phyloP scores from a whole-genome alignment of 2,329 filamentous ascomycete species.

The Dactylella cylindrospora region DNA sequence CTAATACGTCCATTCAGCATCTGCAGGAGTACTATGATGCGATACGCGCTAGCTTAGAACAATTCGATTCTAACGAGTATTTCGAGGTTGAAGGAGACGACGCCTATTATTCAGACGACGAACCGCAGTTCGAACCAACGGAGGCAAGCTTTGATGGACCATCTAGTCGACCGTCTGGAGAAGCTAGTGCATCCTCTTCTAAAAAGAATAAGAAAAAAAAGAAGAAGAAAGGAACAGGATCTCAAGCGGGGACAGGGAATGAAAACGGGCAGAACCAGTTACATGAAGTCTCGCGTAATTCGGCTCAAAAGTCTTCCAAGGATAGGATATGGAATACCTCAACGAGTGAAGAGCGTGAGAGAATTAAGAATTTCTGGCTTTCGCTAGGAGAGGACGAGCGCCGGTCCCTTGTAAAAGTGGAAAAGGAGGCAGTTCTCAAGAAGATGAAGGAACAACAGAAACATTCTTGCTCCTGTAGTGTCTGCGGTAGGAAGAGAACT shows the following conservation, averaged over 20 bases:
- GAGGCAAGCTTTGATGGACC: conserved; percentile 32
- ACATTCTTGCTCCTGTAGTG: conserved; percentile 96
- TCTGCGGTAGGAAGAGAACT: conserved; percentile 91
- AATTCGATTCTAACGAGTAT: conserved; percentile 45
- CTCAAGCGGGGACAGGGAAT: conserved; percentile 43
- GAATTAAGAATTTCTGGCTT: conserved; percentile 98
- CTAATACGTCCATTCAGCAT: conserved; percentile 44
- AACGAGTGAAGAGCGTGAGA: conserved; percentile 88
- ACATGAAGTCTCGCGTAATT: conserved; percentile 40
- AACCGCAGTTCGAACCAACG: conserved; percentile 29
- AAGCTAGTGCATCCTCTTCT: conserved; percentile 48
- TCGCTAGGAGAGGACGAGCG: conserved; percentile 90
- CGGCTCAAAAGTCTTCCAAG: conserved; percentile 54
- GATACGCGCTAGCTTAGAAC: conserved; percentile 44
- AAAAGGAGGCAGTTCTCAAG: conserved; percentile 94
- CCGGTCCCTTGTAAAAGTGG: conserved; percentile 92
- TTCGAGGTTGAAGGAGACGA: conserved; percentile 44
- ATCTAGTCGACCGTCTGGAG: conserved; percentile 25
- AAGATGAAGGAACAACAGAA: conserved; percentile 99
- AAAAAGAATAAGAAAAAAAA: conserved; percentile 71
- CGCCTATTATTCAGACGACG: conserved; percentile 41
- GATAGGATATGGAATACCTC: conserved; percentile 98
- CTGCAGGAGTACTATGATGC: conserved; percentile 45
- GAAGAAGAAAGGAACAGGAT: conserved; percentile 52
- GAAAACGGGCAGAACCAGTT: conserved; percentile 19